Evolutionary conservation across 371 early-diverging fungal species (phyloP), one percentile per base, ranked within the genome.

Genomic region (Dinochytrium kinnereticum): DNA sequence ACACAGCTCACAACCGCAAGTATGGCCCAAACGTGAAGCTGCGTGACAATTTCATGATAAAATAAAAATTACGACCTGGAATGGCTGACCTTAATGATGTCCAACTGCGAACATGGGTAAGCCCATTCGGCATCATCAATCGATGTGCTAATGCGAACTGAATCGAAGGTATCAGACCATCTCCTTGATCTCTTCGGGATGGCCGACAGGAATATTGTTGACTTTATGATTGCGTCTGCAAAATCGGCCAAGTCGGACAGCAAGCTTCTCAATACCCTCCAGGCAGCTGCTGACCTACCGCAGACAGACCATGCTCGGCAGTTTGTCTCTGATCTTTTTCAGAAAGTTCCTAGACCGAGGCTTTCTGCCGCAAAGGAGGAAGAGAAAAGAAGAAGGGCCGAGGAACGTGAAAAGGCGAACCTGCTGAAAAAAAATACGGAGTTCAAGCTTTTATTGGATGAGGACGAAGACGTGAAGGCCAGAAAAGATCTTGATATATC

Each of bases 161-260:
- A n/a, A 53, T 24, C 5, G n/a, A 94, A 93, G 94, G 91, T 94
- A 17, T 91, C 93, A 33, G 96, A 96, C 82, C 83, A 90, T 55
- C 81, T 93, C 76, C 89, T 93, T 68, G 90, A 88, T 87, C 81
- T 91, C 1, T 81, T 91, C 39, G 91, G 91, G 71, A 88, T 91
- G 85, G 89, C 91, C 40, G 93, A 93, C 74, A 72, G 73, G 19
- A 88, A 88, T 31, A 85, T 91, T 64, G 89, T 92, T 21, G 93
- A 93, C 80, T 94, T 89, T 69, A 78, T 93, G 70, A 89, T 91
- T 64, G 90, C 92, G 38, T 78, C 85, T 81, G 93, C 91, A 24
- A 78, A 88, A 80, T 85, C 83, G 17, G 85, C 91, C 34, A 88
- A 88, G 70, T 86, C 89, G 0, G 85, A 88, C 13, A 83, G 84